Evolutionary conservation across 768 basidiomycete genomes (phyloP).

Genomic region (Tephrocybe sp.): DNA sequence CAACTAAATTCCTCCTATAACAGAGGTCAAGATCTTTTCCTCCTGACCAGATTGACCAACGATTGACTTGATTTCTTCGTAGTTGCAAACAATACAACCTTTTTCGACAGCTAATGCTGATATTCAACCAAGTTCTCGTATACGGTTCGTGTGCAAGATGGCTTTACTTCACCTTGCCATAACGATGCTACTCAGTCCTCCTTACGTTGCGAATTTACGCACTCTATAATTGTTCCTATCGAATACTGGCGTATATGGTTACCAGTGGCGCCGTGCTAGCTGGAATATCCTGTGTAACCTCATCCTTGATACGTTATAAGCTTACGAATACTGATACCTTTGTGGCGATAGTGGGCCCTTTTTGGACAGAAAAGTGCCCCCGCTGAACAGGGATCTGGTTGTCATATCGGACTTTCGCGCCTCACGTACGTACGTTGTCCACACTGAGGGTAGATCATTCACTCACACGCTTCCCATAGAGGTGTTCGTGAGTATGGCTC

Average conservation of each 20-base stretch:
- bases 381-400: conserved; percentile 27
- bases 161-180: not conserved
- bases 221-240: conserved; percentile 41
- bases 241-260: conserved; percentile 36
- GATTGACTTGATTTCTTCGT: conserved; percentile 1
- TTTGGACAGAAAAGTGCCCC: conserved; percentile 35
- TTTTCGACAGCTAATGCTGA: conserved; percentile 41
- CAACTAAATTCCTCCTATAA: too few relatives aligned
- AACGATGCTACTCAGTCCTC: conserved; percentile 29
- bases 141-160: conserved; percentile 33
- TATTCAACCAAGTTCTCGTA: conserved; percentile 45
- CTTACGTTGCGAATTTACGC: conserved; percentile 51
- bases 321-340: not conserved
- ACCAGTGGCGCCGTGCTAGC: conserved; percentile 29
- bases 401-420: conserved; percentile 31
- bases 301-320: not conserved
- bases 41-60: not conserved
- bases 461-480: conserved; percentile 3
- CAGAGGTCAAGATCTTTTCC: not conserved
- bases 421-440: conserved; percentile 26
- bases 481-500: conserved; percentile 16
- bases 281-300: conserved; percentile 35
- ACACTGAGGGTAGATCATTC: not conserved
- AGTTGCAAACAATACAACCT: conserved; percentile 41
- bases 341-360: conserved; percentile 38